Evolutionary conservation across 768 basidiomycete species (phyloP), one percentile per base, ranked within the genome.

Genomic region (Mycena indigotica): DNA sequence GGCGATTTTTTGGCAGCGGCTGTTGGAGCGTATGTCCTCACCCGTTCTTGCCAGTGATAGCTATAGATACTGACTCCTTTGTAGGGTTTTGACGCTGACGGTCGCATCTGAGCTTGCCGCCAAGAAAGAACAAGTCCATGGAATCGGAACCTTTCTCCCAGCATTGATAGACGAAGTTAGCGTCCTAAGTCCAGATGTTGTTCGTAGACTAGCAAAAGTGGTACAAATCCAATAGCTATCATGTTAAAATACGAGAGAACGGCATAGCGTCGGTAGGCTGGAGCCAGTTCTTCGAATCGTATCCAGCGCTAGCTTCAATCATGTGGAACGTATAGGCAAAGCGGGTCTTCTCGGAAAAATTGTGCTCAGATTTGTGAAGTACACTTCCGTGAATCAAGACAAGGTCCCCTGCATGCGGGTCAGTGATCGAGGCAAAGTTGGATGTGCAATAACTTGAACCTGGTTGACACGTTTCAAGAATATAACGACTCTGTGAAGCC

Each of bases 301-400:
- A 97, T 38, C 68, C 73, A 5, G 85, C 89, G 65, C 80, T 73
- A 19, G 82, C 87, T 66, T 96, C 92, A 48, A 94, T 87, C 91
- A 93, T 93, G 64, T 94, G 95, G 72, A 97, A 98, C 0, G 97
- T 98, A 69, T 98, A 99, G 26, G 95, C 95, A 62, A 87, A 92
- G 54, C 97, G 82, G 1, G 93, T 93, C 59, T 44, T 80, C 21
- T 82, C 76, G 53, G 91, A 93, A 1, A 80, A 81, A 70, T 99
- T 99, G 53, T 84, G 83, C 68, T 93, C 91, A 0, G 91, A 93
- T 69, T 93, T 94, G 75, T 99, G 97, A 58, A 97, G 74, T 2
- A 98, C 93, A 21, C 84, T 81, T 10, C 97, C 97, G 65, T 99
- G 95, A 29, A 99, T 98, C 16, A 98, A 73, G 0, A 98, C 93